A percentile compares a stretch with the other conserved stretches of the same genome.
Conservation (phyloP, 305 asterid species). For the Fraxinus sp. region DNA sequence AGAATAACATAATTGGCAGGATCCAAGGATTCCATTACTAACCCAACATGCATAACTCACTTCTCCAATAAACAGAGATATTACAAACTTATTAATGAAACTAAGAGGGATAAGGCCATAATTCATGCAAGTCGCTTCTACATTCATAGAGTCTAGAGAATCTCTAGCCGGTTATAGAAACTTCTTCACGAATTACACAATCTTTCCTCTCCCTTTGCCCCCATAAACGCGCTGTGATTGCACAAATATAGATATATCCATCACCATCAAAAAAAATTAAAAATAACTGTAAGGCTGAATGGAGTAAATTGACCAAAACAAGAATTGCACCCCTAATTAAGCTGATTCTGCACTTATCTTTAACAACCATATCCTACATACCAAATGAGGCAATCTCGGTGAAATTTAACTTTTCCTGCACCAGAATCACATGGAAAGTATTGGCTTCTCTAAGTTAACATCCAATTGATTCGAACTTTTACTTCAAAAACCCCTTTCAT, state of each 20-base stretch:
- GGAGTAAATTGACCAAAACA: background rate
- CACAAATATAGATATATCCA: background rate
- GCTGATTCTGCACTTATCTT: background rate
- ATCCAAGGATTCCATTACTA: background rate
- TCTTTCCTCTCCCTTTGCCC: background rate
- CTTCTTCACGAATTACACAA: background rate
- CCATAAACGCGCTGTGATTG: background rate
- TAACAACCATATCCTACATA: background rate
- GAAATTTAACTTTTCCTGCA: background rate
- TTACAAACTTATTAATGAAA: background rate
- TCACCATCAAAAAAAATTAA: background rate
- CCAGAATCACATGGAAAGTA: background rate
- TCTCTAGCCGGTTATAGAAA: background rate
- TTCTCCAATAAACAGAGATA: background rate
- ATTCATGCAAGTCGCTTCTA: background rate
- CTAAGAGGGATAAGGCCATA: background rate
- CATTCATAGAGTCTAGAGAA: background rate
- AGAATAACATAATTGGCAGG: slow-evolving; percentile 1
- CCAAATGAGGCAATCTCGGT: background rate
- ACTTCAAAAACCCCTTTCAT: background rate
- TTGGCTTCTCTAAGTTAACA: background rate
- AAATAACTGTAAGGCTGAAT: background rate
- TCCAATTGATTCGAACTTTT: background rate
- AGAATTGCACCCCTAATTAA: background rate
- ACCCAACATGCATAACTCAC: background rate